Evolutionary conservation across 2,329 filamentous ascomycete species (phyloP).

Genomic region (Plectosphaerella cucumerina): DNA sequence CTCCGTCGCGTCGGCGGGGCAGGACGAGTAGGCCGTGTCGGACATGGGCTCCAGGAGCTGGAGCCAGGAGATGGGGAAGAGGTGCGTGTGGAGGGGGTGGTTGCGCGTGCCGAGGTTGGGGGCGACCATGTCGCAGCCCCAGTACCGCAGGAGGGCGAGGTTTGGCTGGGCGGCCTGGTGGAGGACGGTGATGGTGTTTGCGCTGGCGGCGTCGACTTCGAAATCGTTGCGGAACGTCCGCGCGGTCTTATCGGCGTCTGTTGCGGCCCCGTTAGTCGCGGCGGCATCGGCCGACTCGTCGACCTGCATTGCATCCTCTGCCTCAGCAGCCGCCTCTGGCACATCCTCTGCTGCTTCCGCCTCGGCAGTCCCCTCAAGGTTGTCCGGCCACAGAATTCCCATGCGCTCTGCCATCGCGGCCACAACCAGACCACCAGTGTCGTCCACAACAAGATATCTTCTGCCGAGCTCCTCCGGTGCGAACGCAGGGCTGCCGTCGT

Average conservation of each 20-base stretch:
- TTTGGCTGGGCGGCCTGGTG: constrained; percentile 85
- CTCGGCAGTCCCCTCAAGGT: constrained; percentile 16
- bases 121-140: constrained; percentile 71
- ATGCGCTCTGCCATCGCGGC: constrained; percentile 85
- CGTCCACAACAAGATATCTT: constrained; percentile 79
- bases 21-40: constrained; percentile 68
- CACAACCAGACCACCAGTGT: constrained; percentile 77
- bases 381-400: constrained; percentile 64
- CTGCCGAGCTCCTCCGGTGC: constrained; percentile 49
- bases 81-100: constrained; percentile 78
- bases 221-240: constrained; percentile 38
- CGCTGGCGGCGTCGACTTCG: constrained; percentile 61
- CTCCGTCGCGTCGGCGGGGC: constrained; percentile 55
- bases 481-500: constrained; percentile 63
- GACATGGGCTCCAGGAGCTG: constrained; percentile 75
- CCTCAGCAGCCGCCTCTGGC: constrained; percentile 1
- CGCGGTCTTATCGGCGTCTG: constrained; percentile 3
- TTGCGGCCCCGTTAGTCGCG: not conserved
- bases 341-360: constrained; percentile 5
- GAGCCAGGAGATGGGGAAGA: constrained; percentile 86
- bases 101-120: constrained; percentile 41
- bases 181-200: constrained; percentile 76
- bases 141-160: constrained; percentile 82
- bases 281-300: constrained; percentile 1
- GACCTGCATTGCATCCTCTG: not conserved